Base-by-base conservation (phyloP, 306 rosid species). In the Glycine tomentella region DNA sequence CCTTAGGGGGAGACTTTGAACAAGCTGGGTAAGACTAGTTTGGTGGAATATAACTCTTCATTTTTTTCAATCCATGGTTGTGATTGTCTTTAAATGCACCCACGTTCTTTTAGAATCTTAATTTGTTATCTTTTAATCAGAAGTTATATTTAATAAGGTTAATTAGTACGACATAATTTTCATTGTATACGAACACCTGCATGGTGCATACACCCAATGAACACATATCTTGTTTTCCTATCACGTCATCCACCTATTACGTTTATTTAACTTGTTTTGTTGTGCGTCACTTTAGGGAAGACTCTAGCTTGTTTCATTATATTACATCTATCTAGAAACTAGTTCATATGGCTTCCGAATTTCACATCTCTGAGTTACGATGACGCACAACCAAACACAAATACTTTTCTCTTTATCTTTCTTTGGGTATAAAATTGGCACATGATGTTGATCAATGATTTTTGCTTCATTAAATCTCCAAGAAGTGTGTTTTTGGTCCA, bases 1-100 rank as follows among this genome's bases (percentile, higher is more conserved):
- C 65, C 11, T 49, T 88, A 36, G 97, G 95, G 1, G 31, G 79
- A 49, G 83, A 81, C 64, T 92, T 91, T 73, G 75, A 85, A 42
- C 76, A 86, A 13, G 66, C 89, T 2, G 97, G 97, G 97, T 92
- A 88, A n/a, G 86, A 17, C 7, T 38, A 57, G 12, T 17, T 57
- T 8, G 6, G 12, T 57, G 8, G 5, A 8, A 57, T 57, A 8
- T 17, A 56, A 16, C 61, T 15, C 6, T 57, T 57, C 9, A 42
- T 42, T 6, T 38, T 38, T 38, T 38, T 38, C 44, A 38, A 38
- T 38, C 44, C 44, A 4, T 38, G 49, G 8, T 45, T 45, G 49
- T 45, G 49, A 2, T 5, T 45, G 2, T 61, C 9, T 61, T 31
- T 31, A 31, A 61, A 9, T 25, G 66, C 66, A 59, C 8, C n/a